phyloP scores from a whole-genome alignment of 2,329 filamentous ascomycete genomes.

The Verticillium nubilum region DNA sequence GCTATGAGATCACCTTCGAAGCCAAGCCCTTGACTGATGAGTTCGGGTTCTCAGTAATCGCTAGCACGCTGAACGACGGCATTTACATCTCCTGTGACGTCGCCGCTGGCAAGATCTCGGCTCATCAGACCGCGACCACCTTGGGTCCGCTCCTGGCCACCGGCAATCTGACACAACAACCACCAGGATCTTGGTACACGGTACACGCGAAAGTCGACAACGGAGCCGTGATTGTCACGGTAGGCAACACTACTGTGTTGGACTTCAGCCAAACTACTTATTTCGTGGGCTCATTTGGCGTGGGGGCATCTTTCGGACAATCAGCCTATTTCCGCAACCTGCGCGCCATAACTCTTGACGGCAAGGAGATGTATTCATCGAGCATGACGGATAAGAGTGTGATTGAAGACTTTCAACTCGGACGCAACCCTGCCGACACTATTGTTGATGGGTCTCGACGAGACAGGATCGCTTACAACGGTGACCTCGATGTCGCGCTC shows the following conservation, averaged over 20 bases:
- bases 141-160: not conserved
- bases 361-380: constrained; percentile 16
- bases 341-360: constrained; percentile 1
- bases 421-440: constrained; percentile 23
- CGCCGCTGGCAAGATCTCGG: constrained; percentile 5
- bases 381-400: constrained; percentile 18
- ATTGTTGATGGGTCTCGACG: constrained; percentile 28
- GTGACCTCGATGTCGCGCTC: constrained; percentile 23
- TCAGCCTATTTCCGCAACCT: constrained; percentile 19
- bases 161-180: not conserved
- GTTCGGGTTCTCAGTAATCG: constrained; percentile 23
- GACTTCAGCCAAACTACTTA: constrained; percentile 18
- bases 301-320: constrained; percentile 24
- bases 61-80: constrained; percentile 22
- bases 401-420: constrained; percentile 26
- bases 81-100: constrained; percentile 22
- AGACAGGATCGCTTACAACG: constrained; percentile 24
- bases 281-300: constrained; percentile 23
- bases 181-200: constrained; percentile 5
- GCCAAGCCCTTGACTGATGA: constrained; percentile 21
- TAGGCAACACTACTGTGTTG: constrained; percentile 15
- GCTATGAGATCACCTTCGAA: constrained; percentile 17
- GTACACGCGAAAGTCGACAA: constrained; percentile 12
- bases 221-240: constrained; percentile 12
- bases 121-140: constrained; percentile 11